Base-by-base conservation (phyloP, 1,284 basidiomycete species). In the Hemileccinum hortonii region DNA sequence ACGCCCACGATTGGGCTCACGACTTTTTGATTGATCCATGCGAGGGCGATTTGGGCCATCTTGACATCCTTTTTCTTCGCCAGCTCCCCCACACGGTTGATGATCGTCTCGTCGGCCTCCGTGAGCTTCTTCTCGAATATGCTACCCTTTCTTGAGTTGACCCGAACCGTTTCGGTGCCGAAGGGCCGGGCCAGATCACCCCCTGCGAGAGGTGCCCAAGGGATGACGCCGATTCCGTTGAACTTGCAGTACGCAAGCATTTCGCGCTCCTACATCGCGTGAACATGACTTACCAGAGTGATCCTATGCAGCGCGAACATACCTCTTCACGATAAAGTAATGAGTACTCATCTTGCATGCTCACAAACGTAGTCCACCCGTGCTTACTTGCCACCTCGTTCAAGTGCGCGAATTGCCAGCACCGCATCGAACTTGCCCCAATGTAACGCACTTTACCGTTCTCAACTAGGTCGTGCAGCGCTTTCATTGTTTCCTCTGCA, bases 181-280 rank as follows among this genome's bases (percentile, higher is more conserved):
- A 72, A 0, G 0, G 75, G 74, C 12, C 73, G 71, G 1, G 75
- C 72, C 11, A 79, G 73, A 37, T 59, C 36, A 10, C 79, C 79
- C 3, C 53, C 56, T 5, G 63, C 57, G 11, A 81, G 70, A 2
- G 75, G 75, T 1, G 67, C 61, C 68, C 70, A 79, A 1, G 73
- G 68, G 14, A 80, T 72, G 36, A 80, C 56, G 0, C 76, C 74
- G 43, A 78, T 77, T 19, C 77, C 78, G 14, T 76, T 65, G 53
- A 67, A 71, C 7, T 73, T 69, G 62, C 76, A 79, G 63, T 76
- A 81, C 3, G 68, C 65, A 16, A 75, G 59, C 74, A 80, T 76
- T 54, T 79, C 78, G 1, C 69, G 62, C 52, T 82, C 79, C 75
- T 78, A 49, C 2, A 21, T 26, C 7, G 2, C 1, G 16, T 61